Base-by-base conservation (phyloP, 352 stramenopile species). In the Phytophthora lateralis region DNA sequence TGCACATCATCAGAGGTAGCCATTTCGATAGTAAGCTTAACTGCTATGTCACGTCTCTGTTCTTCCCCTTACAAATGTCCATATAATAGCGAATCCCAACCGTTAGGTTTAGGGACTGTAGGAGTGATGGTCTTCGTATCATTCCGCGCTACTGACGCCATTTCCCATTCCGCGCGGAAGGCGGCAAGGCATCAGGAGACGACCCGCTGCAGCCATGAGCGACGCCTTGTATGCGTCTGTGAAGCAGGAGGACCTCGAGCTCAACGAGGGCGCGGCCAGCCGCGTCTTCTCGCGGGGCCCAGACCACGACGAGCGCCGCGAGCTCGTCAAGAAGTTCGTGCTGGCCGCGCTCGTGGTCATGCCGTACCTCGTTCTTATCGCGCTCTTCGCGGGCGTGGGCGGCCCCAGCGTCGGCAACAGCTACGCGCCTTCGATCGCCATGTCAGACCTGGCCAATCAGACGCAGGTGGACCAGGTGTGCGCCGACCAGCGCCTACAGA, bases 181-280 rank as follows among this genome's bases (percentile, higher is more conserved):
- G 8, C 14, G 3, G 11, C 45, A 39, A 35, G 43, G 24, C 20
- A n/a, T 10, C 41, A 9, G 41, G 6, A 15, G 34, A 39, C 12
- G 7, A 8, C 20, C 14, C 47, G 21, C 21, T 12, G 24, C 35
- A 53, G 32, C 21, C 44, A 76, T 76, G 68, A 55, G 54, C 63
- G 73, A 83, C 56, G 73, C 58, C 54, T 58, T 91, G 45, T 91
- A 91, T 72, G 80, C 82, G 59, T 85, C 79, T 45, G 73, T 91
- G 41, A 72, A 70, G 34, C 82, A 91, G 64, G 79, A 91, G 38
- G 82, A 91, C 47, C 73, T 86, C 52, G 79, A 91, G 57, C 71
- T 50, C 73, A 69, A 66, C 52, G 77, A 89, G 51, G 72, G 54
- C 45, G 48, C 54, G 1, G 53, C 58, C 17, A 60, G 49, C 30